Evolutionary conservation across 176 grass and related monocot genomes (phyloP).

Genomic region (Poa pratensis): DNA sequence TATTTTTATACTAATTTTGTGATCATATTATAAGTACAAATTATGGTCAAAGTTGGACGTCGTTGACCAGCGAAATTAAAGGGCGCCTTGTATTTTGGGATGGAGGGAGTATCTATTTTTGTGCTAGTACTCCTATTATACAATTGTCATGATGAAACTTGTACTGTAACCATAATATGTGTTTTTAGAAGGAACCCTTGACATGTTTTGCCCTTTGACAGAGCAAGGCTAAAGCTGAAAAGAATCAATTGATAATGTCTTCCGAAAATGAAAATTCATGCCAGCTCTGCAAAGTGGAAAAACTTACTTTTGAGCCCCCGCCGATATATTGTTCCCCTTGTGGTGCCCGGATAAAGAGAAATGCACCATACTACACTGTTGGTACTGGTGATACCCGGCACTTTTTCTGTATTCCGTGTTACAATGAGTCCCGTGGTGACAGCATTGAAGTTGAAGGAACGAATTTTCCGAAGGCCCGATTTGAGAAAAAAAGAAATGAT

Average conservation of each 20-base stretch:
- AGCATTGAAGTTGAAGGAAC: conserved; percentile 83
- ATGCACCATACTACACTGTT: conserved; percentile 90
- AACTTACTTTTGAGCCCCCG: conserved; percentile 96
- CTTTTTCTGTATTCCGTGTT: conserved; percentile 89
- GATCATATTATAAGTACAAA: no score
- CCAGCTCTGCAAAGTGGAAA: conserved; percentile 97
- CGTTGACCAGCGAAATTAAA: no score
- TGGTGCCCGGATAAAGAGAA: conserved; percentile 95
- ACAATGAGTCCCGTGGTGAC: conserved; percentile 92
- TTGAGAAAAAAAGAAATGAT: conserved; percentile 98
- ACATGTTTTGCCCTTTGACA: conserved; percentile 50
- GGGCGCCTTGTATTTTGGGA: no score
- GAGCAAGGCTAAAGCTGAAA: conserved; percentile 99
- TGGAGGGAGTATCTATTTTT: background rate
- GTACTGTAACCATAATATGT: conserved; percentile 30
- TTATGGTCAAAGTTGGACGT: no score
- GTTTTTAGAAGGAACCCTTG: conserved; percentile 31
- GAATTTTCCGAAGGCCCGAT: conserved; percentile 62
- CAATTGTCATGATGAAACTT: conserved; percentile 37
- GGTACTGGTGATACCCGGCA: conserved; percentile 86
- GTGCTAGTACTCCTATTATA: conserved; percentile 31
- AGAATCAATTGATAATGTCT: conserved; percentile 86
- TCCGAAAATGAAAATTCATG: conserved; percentile 98
- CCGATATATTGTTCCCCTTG: conserved; percentile 98
- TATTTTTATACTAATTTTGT: no score